These are phyloP conservation scores for Rhodotorula kratochvilovae DNA, from an alignment of 768 basidiomycete species.

Conservation along the genomic window DNA sequence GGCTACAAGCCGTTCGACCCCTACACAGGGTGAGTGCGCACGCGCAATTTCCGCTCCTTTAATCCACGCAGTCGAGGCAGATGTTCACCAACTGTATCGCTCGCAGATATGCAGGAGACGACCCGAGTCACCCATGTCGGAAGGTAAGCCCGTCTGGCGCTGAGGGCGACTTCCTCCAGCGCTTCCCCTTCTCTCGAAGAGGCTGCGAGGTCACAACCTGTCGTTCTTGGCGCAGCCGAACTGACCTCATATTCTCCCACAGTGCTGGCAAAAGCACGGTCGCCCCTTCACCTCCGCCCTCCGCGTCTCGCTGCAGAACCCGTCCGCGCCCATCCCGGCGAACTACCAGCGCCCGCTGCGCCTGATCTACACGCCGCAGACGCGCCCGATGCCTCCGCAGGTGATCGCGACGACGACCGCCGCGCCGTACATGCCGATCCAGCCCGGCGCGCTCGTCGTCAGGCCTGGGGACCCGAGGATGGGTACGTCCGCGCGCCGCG, in stretches of 20 bases:
- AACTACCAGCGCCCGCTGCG: conserved; percentile 33
- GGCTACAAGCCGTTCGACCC: conserved; percentile 33
- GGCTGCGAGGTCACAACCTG: too few species aligned
- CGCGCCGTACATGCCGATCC: background rate
- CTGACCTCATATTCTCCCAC: too few species aligned
- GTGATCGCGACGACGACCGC: background rate
- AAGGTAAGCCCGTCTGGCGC: background rate
- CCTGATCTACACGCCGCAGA: conserved; percentile 8
- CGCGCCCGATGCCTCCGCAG: background rate
- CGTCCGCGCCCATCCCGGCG: background rate
- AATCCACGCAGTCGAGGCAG: background rate
- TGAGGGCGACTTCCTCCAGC: too few species aligned
- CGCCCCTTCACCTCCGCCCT: conserved; percentile 16
- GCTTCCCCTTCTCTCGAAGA: too few species aligned
- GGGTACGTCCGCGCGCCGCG: conserved; percentile 8
- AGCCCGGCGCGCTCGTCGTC: conserved; percentile 1
- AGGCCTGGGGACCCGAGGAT: conserved; percentile 25
- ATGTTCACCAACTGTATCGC: too few species aligned
- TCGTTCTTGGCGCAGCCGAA: too few species aligned
- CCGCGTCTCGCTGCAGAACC: background rate
- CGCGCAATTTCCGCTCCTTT: too few species aligned
- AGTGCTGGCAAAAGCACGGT: conserved; percentile 31
- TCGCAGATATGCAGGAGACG: conserved; percentile 20
- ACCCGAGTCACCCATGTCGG: conserved; percentile 30
- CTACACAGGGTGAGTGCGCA: background rate